phyloP scores from a whole-genome alignment of 2,329 filamentous ascomycete genomes.

The Atkinsonella texensis region DNA sequence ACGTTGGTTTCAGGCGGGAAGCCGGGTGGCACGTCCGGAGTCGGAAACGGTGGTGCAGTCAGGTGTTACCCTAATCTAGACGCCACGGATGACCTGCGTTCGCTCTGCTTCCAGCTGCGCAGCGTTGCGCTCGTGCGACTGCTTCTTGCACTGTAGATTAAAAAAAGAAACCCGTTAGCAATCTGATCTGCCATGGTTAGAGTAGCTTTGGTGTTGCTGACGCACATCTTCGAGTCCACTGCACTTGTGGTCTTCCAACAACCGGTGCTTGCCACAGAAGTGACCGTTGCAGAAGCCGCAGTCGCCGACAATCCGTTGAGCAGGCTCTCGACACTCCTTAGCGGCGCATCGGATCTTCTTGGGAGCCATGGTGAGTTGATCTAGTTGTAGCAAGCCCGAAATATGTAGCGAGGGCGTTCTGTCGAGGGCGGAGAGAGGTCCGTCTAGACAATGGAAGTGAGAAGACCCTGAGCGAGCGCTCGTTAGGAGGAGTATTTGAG shows the following conservation, averaged over 20 bases:
- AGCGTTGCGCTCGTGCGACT: conserved; percentile 87
- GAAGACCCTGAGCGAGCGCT: not conserved
- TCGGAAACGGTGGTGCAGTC: not conserved
- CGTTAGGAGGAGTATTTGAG: not conserved
- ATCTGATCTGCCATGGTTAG: not conserved
- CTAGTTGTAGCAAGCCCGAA: not conserved
- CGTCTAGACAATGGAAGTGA: not conserved
- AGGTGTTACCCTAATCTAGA: conserved; percentile 36
- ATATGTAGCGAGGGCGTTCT: not conserved
- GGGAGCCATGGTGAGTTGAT: conserved; percentile 41
- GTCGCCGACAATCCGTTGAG: conserved; percentile 90
- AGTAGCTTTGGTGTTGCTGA: conserved; percentile 7
- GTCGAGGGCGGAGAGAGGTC: too few relatives aligned
- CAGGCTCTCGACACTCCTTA: conserved; percentile 77
- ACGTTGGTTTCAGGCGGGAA: not conserved
- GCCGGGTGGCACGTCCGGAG: not conserved
- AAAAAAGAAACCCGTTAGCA: conserved; percentile 6
- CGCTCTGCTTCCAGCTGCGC: conserved; percentile 85
- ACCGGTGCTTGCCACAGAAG: conserved; percentile 88
- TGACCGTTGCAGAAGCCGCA: conserved; percentile 90
- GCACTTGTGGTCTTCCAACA: conserved; percentile 92
- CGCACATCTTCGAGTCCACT: conserved; percentile 77
- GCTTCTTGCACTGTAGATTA: conserved; percentile 69
- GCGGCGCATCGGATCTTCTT: conserved; percentile 78
- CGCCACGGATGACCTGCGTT: conserved; percentile 86